Percentiles rank a stretch among this genome's conserved stretches.
Evolutionary conservation across 768 basidiomycete species (phyloP).

Genomic region (Russula virescens): DNA sequence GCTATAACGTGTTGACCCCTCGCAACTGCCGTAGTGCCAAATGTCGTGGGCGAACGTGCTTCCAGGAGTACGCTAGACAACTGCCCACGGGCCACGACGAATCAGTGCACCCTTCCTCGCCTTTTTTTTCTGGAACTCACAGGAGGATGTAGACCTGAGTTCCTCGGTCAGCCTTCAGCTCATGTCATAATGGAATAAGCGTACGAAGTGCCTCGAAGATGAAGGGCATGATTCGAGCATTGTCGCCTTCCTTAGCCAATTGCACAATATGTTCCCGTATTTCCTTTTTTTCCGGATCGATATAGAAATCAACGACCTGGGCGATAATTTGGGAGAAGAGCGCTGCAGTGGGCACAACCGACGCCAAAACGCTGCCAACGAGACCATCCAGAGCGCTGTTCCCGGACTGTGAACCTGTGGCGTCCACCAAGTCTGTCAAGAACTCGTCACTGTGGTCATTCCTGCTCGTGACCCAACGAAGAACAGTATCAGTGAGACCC

Average conservation of each 20-base stretch:
- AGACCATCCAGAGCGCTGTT: conserved; percentile 33
- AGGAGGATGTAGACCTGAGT: conserved; percentile 22
- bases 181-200: background rate
- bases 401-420: conserved; percentile 7
- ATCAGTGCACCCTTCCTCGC: background rate
- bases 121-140: conserved; percentile 7
- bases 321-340: conserved; percentile 52
- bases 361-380: conserved; percentile 47
- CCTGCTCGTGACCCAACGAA: conserved; percentile 26
- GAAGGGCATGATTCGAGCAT: conserved; percentile 12
- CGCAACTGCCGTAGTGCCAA: conserved; percentile 18
- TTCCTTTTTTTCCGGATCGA: conserved; percentile 29
- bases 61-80: conserved; percentile 15
- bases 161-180: conserved; percentile 2
- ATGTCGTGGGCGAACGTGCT: background rate
- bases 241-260: background rate
- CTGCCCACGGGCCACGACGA: background rate
- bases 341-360: conserved; percentile 50
- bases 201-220: conserved; percentile 24
- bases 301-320: conserved; percentile 56
- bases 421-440: conserved; percentile 25
- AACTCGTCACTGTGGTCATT: conserved; percentile 18
- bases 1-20: conserved; percentile 23
- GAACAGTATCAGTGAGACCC: conserved; percentile 24
- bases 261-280: conserved; percentile 1